Base-by-base conservation (phyloP, 805 yeast species). In the Priceomyces medius region DNA sequence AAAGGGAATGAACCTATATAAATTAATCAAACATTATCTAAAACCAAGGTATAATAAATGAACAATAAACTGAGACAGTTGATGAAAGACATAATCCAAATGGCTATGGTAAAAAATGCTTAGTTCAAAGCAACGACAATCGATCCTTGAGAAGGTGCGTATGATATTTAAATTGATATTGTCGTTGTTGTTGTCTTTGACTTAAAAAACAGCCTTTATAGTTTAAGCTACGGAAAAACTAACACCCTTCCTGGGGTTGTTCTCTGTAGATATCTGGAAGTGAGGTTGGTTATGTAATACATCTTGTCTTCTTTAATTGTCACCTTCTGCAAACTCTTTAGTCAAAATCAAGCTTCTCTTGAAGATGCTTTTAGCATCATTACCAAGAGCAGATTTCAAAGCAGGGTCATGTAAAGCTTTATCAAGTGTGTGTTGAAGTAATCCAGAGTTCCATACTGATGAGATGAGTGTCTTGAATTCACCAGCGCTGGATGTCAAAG, bases 361-460 rank as follows among this genome's bases (percentile, higher is more conserved):
- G 12, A 31, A 31, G n/a, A 31, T 13, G 20, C 21, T n/a, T 14
- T 31, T 31, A 4, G 16, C 21, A 31, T 31, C 34, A 12, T 14
- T 19, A 5, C 16, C 14, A 14, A 31, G 34, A 19, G 34, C 34
- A 17, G 21, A 17, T 17, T 19, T 31, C 21, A 31, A 31, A 17
- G 19, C 12, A 5, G 34, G 3, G 43, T 61, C 65, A 4, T 43
- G 33, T 19, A 57, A 43, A 26, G 65, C 64, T 45, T 48, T 46
- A 31, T 46, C 44, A 16, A 63, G 31, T 13, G 53, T 47, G 47
- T 58, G 38, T 31, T 44, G 50, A 33, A 63, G 46, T 37, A 63
- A 51, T 2, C 59, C 59, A 18, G 66, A 61, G 18, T 47, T 42
- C 36, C 43, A 43, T 18, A 61, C 44, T 3, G 58, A 56, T 37